Evolutionary conservation across 352 stramenopile genomes (phyloP), one percentile per base, ranked within the genome.

Genomic region (Phytophthora vignae): DNA sequence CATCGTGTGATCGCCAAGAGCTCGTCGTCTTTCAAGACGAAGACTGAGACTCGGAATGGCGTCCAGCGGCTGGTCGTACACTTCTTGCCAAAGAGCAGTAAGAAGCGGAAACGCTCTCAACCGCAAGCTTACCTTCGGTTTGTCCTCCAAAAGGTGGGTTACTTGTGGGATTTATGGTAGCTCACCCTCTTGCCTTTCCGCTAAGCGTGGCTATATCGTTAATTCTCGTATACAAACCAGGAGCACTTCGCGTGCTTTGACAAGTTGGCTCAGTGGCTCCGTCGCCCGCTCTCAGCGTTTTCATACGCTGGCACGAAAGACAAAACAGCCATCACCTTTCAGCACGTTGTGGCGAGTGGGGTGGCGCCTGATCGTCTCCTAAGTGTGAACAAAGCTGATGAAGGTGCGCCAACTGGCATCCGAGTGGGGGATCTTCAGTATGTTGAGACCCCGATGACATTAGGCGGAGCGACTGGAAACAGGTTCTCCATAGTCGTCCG

Each of bases 221-320:
- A 8, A 11, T 10, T 19, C 25, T 53, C 62, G 49, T 44, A 94
- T 78, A 90, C 67, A 14, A 92, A 96, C 62, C 49, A 84, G 14
- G 85, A 96, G 57, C 88, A 94, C 52, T 94, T 94, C 46, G 36
- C 78, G 17, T 90, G 78, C 66, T 82, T 96, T 17, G 88, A 96
- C 38, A 80, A 73, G 15, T 61, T 94, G 17, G 62, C 81, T 10
- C 77, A 81, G 0, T 48, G 55, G 4, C 74, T 93, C 22, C 77
- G 82, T 38, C 69, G 77, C 3, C 77, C 87, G 0, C 62, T 88
- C 9, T 85, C 84, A 1, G 79, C 80, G 9, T 92, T 94, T 62
- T 81, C 74, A 42, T 90, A 85, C 44, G 82, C 88, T 15, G 87
- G 87, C 0, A 93, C 84, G 9, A 96, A 96, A 62, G 88, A 94